phyloP scores from a whole-genome alignment of 129 eudicot species.

The Logfia minima region DNA sequence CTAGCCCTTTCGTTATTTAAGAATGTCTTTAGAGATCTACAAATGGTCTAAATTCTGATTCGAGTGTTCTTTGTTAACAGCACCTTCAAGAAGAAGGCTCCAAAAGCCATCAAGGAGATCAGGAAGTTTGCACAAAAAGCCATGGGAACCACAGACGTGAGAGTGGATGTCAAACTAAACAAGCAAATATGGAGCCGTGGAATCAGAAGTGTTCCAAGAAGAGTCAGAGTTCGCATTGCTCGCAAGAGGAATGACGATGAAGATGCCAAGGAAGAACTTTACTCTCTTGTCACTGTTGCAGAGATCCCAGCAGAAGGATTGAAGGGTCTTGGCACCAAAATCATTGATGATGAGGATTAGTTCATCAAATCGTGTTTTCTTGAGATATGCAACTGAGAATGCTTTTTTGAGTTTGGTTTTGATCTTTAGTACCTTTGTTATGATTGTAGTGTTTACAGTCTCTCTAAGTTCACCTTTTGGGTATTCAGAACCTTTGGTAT shows the following conservation, averaged over 20 bases:
- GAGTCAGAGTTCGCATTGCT: constrained; percentile 71
- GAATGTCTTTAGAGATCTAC: neutral
- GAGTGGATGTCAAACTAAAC: constrained; percentile 82
- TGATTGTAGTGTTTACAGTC: constrained; percentile 14
- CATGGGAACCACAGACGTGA: constrained; percentile 70
- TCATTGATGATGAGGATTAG: constrained; percentile 65
- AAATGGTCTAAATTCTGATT: neutral
- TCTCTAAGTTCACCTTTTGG: constrained; percentile 19
- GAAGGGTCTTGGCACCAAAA: constrained; percentile 64
- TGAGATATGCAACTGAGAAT: constrained; percentile 17
- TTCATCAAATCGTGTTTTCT: constrained; percentile 14
- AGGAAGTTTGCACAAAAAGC: constrained; percentile 64
- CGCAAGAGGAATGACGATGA: constrained; percentile 77
- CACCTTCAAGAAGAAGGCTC: constrained; percentile 74
- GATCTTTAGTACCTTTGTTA: constrained; percentile 19
- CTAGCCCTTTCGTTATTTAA: neutral
- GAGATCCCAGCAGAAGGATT: constrained; percentile 63
- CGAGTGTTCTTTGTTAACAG: constrained; percentile 5
- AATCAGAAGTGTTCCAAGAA: constrained; percentile 70
- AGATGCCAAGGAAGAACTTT: constrained; percentile 75
- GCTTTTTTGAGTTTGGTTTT: constrained; percentile 16
- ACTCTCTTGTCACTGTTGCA: constrained; percentile 72
- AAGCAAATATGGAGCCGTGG: constrained; percentile 73
- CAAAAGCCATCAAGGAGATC: constrained; percentile 75
- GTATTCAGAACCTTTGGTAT: constrained; percentile 7